Base-by-base conservation (phyloP, 2,329 filamentous ascomycete genomes). In the Gnomoniopsis sp. region DNA sequence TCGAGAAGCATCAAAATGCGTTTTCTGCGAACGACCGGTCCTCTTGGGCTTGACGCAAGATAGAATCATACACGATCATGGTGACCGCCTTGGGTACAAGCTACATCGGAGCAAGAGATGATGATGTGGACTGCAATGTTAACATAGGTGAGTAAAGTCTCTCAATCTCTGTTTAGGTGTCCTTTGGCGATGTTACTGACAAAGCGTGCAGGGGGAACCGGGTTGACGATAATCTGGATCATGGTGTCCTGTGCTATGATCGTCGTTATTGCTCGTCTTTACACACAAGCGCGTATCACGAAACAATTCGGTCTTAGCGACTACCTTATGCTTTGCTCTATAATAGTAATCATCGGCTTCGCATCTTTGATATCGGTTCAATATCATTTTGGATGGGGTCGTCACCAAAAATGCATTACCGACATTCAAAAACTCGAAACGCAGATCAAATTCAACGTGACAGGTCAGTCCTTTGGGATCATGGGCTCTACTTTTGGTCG, bases 231-330 rank as follows among this genome's bases (percentile, higher is more conserved):
- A 23, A 57, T 57, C 41, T 57, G 55, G 55, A 22, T 53, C 7
- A 57, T 57, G 55, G 43, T 48, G 15, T 30, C 17, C 21, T 22
- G 52, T 22, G 55, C 55, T n/a, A 14, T 57, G 15, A 33, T 15
- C 41, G 22, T 48, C 43, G 55, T 57, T 14, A 22, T 19, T 6
- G 47, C 44, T 8, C 38, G 55, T 11, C 33, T 49, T 22, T 57
- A 57, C 49, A 41, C 49, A 2, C 55, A 57, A 38, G 43, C 49
- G 17, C 55, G 55, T 4, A 21, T 57, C 41, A 57, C 55, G 8
- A 57, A 57, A 19, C 55, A 53, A 30, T 48, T 57, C n/a, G 55
- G 55, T 43, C 49, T 53, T 15, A 57, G 55, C 49, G 55, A 57
- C 49, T 57, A 49, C 36, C 49, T 57, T 21, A 57, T 57, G 55